Conservation (phyloP, 1,139 yeast species). For the Pichia sp. region DNA sequence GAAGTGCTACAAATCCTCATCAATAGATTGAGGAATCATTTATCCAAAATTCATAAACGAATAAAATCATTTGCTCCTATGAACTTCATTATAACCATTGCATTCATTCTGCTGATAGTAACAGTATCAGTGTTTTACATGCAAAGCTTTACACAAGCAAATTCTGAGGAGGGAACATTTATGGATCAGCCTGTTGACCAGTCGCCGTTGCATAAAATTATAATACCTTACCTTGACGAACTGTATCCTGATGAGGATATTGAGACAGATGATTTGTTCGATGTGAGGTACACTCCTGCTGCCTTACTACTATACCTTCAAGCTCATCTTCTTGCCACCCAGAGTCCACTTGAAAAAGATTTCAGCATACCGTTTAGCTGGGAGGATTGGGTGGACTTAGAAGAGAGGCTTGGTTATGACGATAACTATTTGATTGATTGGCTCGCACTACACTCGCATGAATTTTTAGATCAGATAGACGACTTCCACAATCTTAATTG, state of each 20-base stretch:
- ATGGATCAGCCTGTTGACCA: slow-evolving; percentile 2
- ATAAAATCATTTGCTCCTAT: not conserved
- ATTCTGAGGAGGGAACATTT: not conserved
- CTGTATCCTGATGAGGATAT: slow-evolving; percentile 11
- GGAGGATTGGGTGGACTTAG: slow-evolving; percentile 32
- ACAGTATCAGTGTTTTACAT: not conserved
- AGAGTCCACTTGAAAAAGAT: slow-evolving; percentile 21
- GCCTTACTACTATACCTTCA: slow-evolving; percentile 25
- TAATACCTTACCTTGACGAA: slow-evolving; percentile 12
- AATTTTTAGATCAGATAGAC: slow-evolving; percentile 9
- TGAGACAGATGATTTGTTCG: slow-evolving; percentile 18
- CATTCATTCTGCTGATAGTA: not conserved
- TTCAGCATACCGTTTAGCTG: slow-evolving; percentile 30
- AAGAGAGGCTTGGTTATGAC: slow-evolving; percentile 23
- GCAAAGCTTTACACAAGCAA: not conserved
- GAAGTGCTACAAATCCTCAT: not conserved
- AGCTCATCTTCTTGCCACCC: slow-evolving; percentile 17
- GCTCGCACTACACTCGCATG: slow-evolving; percentile 16
- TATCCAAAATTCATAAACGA: not conserved
- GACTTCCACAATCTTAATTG: slow-evolving; percentile 21
- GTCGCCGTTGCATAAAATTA: slow-evolving; percentile 14
- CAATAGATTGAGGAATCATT: not conserved
- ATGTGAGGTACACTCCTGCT: slow-evolving; percentile 29
- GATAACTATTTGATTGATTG: slow-evolving; percentile 21
- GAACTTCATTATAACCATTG: not conserved